Evolutionary conservation across 371 early-diverging fungal species (phyloP).

Genomic region (Rhizopus sp.): DNA sequence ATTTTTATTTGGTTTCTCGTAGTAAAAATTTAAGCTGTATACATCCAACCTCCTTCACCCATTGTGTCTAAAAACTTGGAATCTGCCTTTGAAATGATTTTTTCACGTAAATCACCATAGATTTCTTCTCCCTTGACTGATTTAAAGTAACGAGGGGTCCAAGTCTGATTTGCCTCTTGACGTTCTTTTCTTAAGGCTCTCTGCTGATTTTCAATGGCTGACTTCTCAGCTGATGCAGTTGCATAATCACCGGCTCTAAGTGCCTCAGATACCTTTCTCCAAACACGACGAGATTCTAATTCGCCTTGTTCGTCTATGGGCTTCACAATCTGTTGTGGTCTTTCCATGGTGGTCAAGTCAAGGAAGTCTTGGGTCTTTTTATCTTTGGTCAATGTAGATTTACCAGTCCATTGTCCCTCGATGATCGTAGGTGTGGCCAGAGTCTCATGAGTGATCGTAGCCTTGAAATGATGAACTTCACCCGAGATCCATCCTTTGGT

Average conservation of each 20-base stretch:
- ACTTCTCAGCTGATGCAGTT: slow-evolving; percentile 70
- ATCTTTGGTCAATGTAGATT: slow-evolving; percentile 56
- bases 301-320: slow-evolving; percentile 62
- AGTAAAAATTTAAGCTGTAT: slow-evolving; percentile 12
- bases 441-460: slow-evolving; percentile 47
- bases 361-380: slow-evolving; percentile 55
- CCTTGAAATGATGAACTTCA: slow-evolving; percentile 81
- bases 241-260: slow-evolving; percentile 66
- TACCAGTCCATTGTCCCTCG: slow-evolving; percentile 71
- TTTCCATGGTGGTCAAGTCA: slow-evolving; percentile 55
- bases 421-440: slow-evolving; percentile 44
- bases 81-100: slow-evolving; percentile 44
- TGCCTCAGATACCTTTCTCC: slow-evolving; percentile 73
- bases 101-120: slow-evolving; percentile 44
- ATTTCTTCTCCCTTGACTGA: slow-evolving; percentile 49
- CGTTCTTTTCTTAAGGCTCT: slow-evolving; percentile 71
- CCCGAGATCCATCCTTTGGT: slow-evolving; percentile 82
- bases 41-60: slow-evolving; percentile 49
- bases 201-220: slow-evolving; percentile 74
- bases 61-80: slow-evolving; percentile 52
- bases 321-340: slow-evolving; percentile 45
- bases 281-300: slow-evolving; percentile 74
- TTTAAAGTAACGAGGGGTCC: slow-evolving; percentile 58
- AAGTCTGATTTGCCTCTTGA: slow-evolving; percentile 55
- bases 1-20: neutral